Evolutionary conservation across 257 asterid genomes (phyloP).

Genomic region (Fraxinus americana): DNA sequence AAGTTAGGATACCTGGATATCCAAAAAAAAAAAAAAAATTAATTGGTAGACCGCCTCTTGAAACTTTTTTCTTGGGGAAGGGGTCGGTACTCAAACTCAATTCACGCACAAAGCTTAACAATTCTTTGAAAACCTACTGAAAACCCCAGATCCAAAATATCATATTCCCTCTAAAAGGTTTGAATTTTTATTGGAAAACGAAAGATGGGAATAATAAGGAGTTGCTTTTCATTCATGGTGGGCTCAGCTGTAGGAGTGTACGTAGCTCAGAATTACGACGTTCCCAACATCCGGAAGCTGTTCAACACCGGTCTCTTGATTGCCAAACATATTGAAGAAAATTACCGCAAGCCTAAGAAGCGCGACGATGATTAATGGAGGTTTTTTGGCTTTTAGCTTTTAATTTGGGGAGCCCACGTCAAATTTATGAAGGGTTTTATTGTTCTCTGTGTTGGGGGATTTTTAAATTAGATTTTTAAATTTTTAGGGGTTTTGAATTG

Average conservation of each 20-base stretch:
- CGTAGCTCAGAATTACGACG: slow-evolving; percentile 83
- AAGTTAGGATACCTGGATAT: too few relatives aligned
- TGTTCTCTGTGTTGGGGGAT: not conserved
- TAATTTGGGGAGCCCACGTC: not conserved
- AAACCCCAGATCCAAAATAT: too few relatives aligned
- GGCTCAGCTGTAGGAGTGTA: slow-evolving; percentile 71
- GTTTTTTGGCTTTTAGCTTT: slow-evolving; percentile 1
- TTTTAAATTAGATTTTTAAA: not conserved
- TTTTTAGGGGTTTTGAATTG: not conserved
- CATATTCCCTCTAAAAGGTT: too few relatives aligned
- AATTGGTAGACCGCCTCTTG: too few relatives aligned
- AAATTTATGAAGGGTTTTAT: not conserved
- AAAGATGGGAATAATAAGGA: slow-evolving; percentile 49
- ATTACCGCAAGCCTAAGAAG: slow-evolving; percentile 74
- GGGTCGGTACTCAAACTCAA: too few relatives aligned
- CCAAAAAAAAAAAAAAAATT: too few relatives aligned
- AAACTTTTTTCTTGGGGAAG: too few relatives aligned
- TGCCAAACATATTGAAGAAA: slow-evolving; percentile 68
- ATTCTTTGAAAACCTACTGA: too few relatives aligned
- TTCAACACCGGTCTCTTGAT: slow-evolving; percentile 48
- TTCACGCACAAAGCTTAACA: too few relatives aligned
- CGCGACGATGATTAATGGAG: slow-evolving; percentile 44
- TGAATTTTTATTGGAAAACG: not conserved
- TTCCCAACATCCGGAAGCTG: slow-evolving; percentile 67
- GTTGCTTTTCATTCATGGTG: slow-evolving; percentile 52